Evolutionary conservation across 495 filamentous ascomycete species (phyloP).

Genomic region (Arthonia radiata): DNA sequence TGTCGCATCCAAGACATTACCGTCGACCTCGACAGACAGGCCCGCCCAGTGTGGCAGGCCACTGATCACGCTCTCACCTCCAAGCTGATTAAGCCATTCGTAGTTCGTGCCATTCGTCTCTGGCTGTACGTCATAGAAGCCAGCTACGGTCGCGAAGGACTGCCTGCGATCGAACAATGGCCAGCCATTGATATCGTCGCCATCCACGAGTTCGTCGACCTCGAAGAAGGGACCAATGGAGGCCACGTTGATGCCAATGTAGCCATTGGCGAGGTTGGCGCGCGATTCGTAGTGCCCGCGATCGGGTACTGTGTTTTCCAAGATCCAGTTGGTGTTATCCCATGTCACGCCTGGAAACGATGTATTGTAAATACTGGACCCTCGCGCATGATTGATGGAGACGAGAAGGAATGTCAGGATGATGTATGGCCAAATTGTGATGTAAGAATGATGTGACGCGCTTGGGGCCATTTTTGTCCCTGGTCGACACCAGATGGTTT

Average conservation of each 20-base stretch:
- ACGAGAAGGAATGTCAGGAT: no score
- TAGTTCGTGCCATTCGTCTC: slow-evolving; percentile 43
- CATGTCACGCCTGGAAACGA: slow-evolving; percentile 19
- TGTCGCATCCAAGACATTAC: slow-evolving; percentile 30
- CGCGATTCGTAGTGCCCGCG: slow-evolving; percentile 39
- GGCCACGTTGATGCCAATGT: slow-evolving; percentile 27
- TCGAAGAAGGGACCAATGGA: slow-evolving; percentile 48
- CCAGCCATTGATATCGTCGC: slow-evolving; percentile 38
- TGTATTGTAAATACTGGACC: slow-evolving; percentile 7
- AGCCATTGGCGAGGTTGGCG: slow-evolving; percentile 35
- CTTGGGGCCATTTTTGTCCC: no score
- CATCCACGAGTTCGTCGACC: slow-evolving; percentile 18
- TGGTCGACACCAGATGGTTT: no score
- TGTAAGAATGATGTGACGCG: no score
- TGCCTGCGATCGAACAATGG: slow-evolving; percentile 42
- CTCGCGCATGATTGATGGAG: no score
- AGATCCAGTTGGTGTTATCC: slow-evolving; percentile 37
- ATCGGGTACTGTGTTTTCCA: slow-evolving; percentile 27
- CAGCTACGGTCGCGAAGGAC: slow-evolving; percentile 47
- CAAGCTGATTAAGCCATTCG: slow-evolving; percentile 45
- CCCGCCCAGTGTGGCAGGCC: slow-evolving; percentile 50
- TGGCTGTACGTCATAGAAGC: slow-evolving; percentile 44
- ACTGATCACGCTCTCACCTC: slow-evolving; percentile 45
- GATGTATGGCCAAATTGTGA: no score
- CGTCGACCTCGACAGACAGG: slow-evolving; percentile 31